Percentiles rank a stretch among this genome's conserved stretches.
Evolutionary conservation across 225 moss, liverwort and hornwort genomes (phyloP).

Genomic region (Asterella californica): DNA sequence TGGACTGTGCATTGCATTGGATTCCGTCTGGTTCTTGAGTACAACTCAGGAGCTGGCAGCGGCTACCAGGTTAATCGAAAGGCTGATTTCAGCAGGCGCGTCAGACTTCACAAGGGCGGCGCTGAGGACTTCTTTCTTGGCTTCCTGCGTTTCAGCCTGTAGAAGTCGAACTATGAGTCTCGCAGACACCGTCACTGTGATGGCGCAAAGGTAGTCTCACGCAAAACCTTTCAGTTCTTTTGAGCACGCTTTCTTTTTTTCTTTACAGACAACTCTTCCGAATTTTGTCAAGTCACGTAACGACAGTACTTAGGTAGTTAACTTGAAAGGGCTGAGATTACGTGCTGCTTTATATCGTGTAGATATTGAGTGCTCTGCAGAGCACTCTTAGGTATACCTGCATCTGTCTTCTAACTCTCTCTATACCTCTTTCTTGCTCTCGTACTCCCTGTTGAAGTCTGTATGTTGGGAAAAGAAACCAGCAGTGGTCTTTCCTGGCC

Average conservation of each 20-base stretch:
- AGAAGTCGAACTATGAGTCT: conserved; percentile 95
- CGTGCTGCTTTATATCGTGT: background rate
- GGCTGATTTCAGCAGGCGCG: conserved; percentile 74
- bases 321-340: background rate
- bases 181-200: conserved; percentile 90
- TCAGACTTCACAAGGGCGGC: conserved; percentile 87
- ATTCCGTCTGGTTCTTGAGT: conserved; percentile 95
- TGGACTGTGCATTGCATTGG: conserved; percentile 87
- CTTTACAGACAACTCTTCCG: background rate
- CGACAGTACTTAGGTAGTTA: background rate
- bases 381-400: no score
- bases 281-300: background rate
- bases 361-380: no score
- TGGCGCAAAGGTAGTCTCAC: conserved; percentile 80
- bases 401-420: no score
- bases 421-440: no score
- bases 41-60: conserved; percentile 80
- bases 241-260: background rate
- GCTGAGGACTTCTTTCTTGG: conserved; percentile 88
- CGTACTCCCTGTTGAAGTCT: no score
- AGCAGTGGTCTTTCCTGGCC: no score
- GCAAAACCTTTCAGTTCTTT: background rate
- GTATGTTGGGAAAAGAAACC: no score
- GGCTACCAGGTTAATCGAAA: conserved; percentile 78
- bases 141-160: conserved; percentile 95